phyloP scores from a whole-genome alignment of 2,329 filamentous ascomycete genomes.

The Aspergillus udagawae region DNA sequence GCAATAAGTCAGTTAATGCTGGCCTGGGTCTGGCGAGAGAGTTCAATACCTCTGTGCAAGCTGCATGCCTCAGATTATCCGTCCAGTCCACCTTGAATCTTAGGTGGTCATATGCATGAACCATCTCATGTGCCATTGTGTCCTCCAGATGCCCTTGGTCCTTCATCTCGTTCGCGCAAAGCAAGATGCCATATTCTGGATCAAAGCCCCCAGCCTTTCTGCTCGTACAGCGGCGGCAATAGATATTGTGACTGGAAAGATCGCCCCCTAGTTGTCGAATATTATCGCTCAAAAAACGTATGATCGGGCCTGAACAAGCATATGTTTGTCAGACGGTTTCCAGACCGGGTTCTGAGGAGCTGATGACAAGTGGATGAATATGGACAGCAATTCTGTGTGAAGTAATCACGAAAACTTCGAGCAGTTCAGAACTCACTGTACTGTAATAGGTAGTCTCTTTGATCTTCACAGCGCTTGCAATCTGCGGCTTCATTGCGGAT shows the following conservation, averaged over 20 bases:
- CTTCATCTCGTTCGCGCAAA: slow-evolving; percentile 88
- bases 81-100: slow-evolving; percentile 83
- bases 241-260: slow-evolving; percentile 69
- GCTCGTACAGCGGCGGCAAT: slow-evolving; percentile 73
- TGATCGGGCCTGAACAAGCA: slow-evolving; percentile 57
- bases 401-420: neutral
- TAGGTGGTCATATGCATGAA: slow-evolving; percentile 92
- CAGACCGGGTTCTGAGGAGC: neutral
- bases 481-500: slow-evolving; percentile 70
- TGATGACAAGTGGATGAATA: neutral
- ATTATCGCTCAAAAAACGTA: slow-evolving; percentile 82
- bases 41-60: slow-evolving; percentile 75
- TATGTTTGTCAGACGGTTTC: neutral
- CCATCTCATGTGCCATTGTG: slow-evolving; percentile 94
- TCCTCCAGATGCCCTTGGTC: slow-evolving; percentile 83
- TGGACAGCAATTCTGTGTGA: neutral
- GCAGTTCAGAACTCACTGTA: slow-evolving; percentile 51
- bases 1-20: slow-evolving; percentile 10
- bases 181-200: slow-evolving; percentile 77
- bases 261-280: slow-evolving; percentile 73
- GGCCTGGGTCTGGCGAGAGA: neutral
- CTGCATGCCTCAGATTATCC: slow-evolving; percentile 80
- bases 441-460: slow-evolving; percentile 77
- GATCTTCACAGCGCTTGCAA: slow-evolving; percentile 74
- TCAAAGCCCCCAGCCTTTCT: slow-evolving; percentile 79